Evolutionary conservation across 768 basidiomycete genomes (phyloP), one percentile per base, ranked within the genome.

Genomic region (Lactarius indigo): DNA sequence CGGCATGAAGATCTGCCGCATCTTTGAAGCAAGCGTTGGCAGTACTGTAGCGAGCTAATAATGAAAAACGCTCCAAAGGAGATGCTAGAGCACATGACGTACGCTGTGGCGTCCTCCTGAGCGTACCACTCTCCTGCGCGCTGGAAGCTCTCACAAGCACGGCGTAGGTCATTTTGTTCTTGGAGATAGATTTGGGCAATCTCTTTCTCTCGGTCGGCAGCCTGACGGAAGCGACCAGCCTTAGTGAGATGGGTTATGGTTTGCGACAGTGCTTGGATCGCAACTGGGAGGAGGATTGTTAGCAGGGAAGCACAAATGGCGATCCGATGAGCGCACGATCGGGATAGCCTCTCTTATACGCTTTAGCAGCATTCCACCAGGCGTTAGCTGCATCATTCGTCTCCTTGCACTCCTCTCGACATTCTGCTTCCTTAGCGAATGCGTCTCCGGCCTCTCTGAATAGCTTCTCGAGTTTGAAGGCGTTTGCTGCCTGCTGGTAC

Each of bases 291-390:
- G 52, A 30, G 17, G 28, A 50, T 28, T 20, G 9, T 55, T 56
- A 66, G 44, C 63, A 37, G 39, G 30, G 30, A 35, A 35, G 18
- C 9, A 31, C 10, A 2, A 1, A 23, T 31, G 12, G 31, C 20
- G 28, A 58, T 9, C 33, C 28, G 63, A 63, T 57, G 31, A 13
- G 77, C 88, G 75, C 75, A 97, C 96, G 81, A 71, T 94, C 90
- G 37, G 83, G 95, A 75, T 84, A 87, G 30, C 88, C 90, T 77
- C 91, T 84, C 82, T 98, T 99, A 82, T 92, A 99, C 13, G 91
- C 88, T 79, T 98, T 98, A 39, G 93, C 89, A 15, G 97, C 96
- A 75, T 96, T 97, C 92, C 96, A 98, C 90, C 91, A 98, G 10
- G 96, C 96, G 75, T 96, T 96, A 26, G 95, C 91, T n/a, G 96